These are phyloP conservation scores for Heliocybe sulcata DNA, from an alignment of 1,284 basidiomycete species.

Conservation along the genomic window DNA sequence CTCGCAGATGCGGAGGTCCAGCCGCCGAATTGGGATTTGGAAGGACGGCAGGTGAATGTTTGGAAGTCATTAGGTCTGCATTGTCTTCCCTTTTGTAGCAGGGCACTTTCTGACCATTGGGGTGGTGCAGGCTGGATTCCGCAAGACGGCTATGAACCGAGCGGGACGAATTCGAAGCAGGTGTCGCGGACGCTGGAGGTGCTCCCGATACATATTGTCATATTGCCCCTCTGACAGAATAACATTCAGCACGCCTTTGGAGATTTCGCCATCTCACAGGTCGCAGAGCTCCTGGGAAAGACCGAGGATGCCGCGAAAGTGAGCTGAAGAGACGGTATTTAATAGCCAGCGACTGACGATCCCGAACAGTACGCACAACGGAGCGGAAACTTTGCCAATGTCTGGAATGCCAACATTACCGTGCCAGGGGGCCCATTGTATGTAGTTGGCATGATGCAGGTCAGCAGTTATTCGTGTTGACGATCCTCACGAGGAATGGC, in stretches of 20 bases:
- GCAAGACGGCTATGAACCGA: constrained; percentile 40
- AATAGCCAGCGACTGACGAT: neutral
- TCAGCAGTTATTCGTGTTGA: constrained; percentile 13
- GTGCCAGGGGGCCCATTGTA: constrained; percentile 33
- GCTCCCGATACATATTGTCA: neutral
- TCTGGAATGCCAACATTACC: constrained; percentile 51
- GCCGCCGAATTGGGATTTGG: constrained; percentile 54
- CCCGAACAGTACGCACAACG: constrained; percentile 39
- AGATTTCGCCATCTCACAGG: constrained; percentile 60
- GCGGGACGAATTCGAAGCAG: constrained; percentile 52
- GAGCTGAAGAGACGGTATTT: neutral
- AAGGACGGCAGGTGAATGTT: constrained; percentile 49
- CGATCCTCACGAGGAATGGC: neutral
- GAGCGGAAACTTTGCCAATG: constrained; percentile 49
- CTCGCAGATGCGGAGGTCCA: constrained; percentile 51
- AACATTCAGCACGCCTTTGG: constrained; percentile 44
- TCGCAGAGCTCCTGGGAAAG: constrained; percentile 44
- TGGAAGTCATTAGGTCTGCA: constrained; percentile 39
- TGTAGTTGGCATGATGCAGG: constrained; percentile 48
- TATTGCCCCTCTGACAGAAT: neutral
- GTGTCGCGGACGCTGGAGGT: constrained; percentile 57
- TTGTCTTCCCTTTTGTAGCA: neutral
- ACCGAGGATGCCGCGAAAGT: constrained; percentile 42
- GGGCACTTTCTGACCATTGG: neutral
- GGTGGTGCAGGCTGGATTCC: constrained; percentile 39